Base-by-base conservation (phyloP, 208 protist species). In the Trypanosoma scelopori region DNA sequence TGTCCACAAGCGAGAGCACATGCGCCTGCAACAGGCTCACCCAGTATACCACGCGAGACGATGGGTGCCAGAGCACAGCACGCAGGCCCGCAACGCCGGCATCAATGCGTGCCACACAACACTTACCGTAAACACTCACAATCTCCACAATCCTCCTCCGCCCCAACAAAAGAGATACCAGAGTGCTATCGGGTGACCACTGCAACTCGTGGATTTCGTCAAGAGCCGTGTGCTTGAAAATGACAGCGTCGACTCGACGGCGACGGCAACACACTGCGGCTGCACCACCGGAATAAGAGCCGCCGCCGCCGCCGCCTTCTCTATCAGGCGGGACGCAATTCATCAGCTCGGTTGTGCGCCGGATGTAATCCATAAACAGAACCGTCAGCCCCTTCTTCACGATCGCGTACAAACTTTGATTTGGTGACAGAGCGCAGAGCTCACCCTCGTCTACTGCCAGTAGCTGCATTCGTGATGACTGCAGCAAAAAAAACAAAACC, bases 91-190 rank as follows among this genome's bases (percentile, higher is more conserved):
- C 20, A 39, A 69, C 25, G 0, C 62, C 63, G n/a, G 70, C 59
- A 25, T 69, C 70, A 32, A 76, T 53, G 25, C 58, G 64, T 5
- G 70, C 64, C 39, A 76, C 68, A 56, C 68, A 68, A 45, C 58
- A 66, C 55, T 68, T 74, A 0, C 68, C 68, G 35, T 74, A 68
- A 1, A 74, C 55, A 63, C 68, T 74, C 52, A 74, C 68, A n/a
- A 74, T 61, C 45, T 74, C 68, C 16, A 74, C 42, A 43, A 49
- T 50, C 23, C 46, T 46, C 2, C 59, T 15, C 50, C 46, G 39
- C 35, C 50, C 43, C 2, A 74, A 22, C 7, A 74, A 25, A 0
- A 74, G 45, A 1, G 68, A n/a, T 4, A 74, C 45, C 11, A 74
- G 68, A 30, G 60, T 64, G 28, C 55, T 74, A 28, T 74, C 68